Evolutionary conservation across 352 stramenopile genomes (phyloP), one percentile per base, ranked within the genome.

Genomic region (Blastocystis sp.): DNA sequence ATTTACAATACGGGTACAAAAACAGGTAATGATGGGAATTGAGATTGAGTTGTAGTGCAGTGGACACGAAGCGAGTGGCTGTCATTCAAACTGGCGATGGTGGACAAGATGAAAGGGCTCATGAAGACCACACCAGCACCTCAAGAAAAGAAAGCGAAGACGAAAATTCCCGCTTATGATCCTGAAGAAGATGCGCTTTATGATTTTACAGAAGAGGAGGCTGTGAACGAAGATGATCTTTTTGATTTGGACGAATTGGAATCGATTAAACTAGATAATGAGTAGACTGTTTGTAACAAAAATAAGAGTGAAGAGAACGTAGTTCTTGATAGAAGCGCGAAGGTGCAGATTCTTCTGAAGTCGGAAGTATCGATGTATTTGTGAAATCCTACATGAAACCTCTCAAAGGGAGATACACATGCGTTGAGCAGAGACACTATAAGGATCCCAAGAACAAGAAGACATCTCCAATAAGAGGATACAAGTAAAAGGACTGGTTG

Each of bases 211-310:
- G 73, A 84, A 20, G 47, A 23, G 39, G 73, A 84, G 26, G 47
- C 43, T 13, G 47, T 66, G 73, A 45, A 84, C 6, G 73, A 84
- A 41, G 54, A 68, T 15, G 73, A 84, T 66, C 26, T 84, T 29
- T 47, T 68, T 8, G 73, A 84, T 66, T 34, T 84, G 54, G 73
- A 84, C 34, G 73, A 84, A 26, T 50, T 84, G 34, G 47, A 84
- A 26, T 50, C 59, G 59, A 53, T 84, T 50, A 68, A 84, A 68
- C 29, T 84, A 55, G 73, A 84, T 69, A 84, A 69, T 84, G 73
- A 84, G 62, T 77, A 11, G 66, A 9, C 39, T 77, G 66, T 77
- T 77, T 77, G 50, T 18, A 77, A 53, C 20, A 77, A 77, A 77
- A 15, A 77, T 26, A 34, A 11, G 8, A 77, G 50, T 61, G 50